A percentile compares a stretch with the other conserved stretches of the same genome.
Conservation (phyloP, 2,329 filamentous ascomycete genomes). For the Paracamarosporium sp. region DNA sequence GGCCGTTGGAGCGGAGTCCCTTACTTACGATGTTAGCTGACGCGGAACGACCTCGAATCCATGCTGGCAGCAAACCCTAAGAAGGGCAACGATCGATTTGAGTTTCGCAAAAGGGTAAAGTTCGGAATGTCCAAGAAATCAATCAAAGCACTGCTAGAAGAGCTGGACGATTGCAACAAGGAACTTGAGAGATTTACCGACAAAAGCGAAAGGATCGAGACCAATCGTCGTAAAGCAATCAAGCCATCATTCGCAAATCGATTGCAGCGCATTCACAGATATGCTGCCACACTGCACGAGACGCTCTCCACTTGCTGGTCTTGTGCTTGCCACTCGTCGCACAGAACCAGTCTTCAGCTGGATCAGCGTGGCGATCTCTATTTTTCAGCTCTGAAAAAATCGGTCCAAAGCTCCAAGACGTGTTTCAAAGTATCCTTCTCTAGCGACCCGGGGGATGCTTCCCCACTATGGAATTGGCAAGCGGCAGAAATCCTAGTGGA, state of each 20-base stretch:
- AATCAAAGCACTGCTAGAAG: constrained; percentile 42
- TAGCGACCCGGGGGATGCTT: constrained; percentile 16
- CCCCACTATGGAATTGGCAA: constrained; percentile 36
- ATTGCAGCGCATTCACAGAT: constrained; percentile 42
- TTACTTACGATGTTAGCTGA: constrained; percentile 29
- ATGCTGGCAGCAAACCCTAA: constrained; percentile 41
- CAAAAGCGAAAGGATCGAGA: constrained; percentile 46
- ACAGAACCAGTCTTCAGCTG: constrained; percentile 42
- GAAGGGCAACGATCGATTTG: constrained; percentile 39
- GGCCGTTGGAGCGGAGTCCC: constrained; percentile 3
- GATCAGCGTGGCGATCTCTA: constrained; percentile 37
- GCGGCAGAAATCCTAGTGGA: constrained; percentile 42
- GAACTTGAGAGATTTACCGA: constrained; percentile 48
- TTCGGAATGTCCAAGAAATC: constrained; percentile 48
- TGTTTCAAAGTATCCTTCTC: constrained; percentile 45
- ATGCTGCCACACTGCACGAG: constrained; percentile 40
- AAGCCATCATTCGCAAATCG: constrained; percentile 43
- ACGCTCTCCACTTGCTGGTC: constrained; percentile 39
- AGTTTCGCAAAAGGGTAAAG: constrained; percentile 42
- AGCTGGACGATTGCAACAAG: constrained; percentile 47
- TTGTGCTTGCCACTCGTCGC: constrained; percentile 41
- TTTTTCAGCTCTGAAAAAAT: constrained; percentile 24
- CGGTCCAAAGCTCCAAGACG: constrained; percentile 20
- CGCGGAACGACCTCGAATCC: constrained; percentile 44
- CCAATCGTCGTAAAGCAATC: constrained; percentile 33